A percentile compares a stretch with the other conserved stretches of the same genome.
Evolutionary conservation across 106 monocot genomes (phyloP).

Genomic region (Platanthera guangdongensis): DNA sequence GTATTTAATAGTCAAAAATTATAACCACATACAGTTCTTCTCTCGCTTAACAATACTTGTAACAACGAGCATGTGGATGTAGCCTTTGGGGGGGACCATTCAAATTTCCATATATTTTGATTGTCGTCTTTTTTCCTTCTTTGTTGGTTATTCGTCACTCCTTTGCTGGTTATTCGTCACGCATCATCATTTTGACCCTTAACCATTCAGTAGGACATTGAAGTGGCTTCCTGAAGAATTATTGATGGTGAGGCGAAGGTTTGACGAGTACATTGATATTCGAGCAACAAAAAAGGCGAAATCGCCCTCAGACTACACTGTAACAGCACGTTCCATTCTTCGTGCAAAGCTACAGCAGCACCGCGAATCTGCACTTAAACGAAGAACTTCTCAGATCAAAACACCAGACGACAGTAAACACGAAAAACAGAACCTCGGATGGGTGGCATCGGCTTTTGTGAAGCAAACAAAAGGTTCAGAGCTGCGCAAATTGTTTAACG

Average conservation of each 20-base stretch:
- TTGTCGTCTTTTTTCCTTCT: too few species aligned
- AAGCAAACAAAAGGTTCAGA: conserved; percentile 1
- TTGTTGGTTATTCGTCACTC: too few species aligned
- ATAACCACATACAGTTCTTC: too few species aligned
- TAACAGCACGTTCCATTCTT: conserved; percentile 42
- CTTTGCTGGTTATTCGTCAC: too few species aligned
- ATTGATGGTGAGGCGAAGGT: conserved; percentile 32
- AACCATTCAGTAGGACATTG: conserved; percentile 32
- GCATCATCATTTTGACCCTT: background rate
- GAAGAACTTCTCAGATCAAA: conserved; percentile 4
- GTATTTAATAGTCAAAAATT: too few species aligned
- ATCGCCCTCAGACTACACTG: conserved; percentile 38
- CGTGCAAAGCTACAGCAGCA: conserved; percentile 45
- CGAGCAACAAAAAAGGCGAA: conserved; percentile 35
- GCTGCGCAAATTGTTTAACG: conserved; percentile 1
- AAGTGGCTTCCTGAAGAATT: conserved; percentile 38
- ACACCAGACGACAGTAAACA: background rate
- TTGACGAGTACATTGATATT: conserved; percentile 23
- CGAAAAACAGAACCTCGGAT: conserved; percentile 6
- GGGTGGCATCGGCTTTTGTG: conserved; percentile 7
- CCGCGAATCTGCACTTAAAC: conserved; percentile 24
- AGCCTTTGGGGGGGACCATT: too few species aligned
- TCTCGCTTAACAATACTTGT: too few species aligned
- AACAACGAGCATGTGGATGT: too few species aligned
- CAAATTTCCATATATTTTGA: too few species aligned